Evolutionary conservation across 176 grass and related monocot species (phyloP), one percentile per base, ranked within the genome.

Genomic region (Dactylis glomerata): DNA sequence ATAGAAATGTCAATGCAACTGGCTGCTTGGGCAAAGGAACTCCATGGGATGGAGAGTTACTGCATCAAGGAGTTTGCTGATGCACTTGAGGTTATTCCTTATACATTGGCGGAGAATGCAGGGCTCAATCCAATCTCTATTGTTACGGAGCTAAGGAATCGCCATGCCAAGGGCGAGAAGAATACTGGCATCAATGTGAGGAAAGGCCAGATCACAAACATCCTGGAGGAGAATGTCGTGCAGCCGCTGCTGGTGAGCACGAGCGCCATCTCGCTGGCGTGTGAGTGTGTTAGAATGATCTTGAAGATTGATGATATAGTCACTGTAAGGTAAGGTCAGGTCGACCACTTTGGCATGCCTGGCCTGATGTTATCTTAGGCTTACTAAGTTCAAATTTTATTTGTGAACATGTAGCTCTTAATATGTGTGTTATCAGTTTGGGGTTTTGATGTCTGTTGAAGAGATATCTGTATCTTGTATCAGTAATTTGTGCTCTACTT

Each of bases 61-160:
- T 97, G 94, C 84, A 90, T 97, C 55, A 97, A 92, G 84, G 94
- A 92, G 82, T 94, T 94, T 34, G 92, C 92, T 23, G 94, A 97
- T 10, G 87, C 92, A 2, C 89, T 94, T 40, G 89, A 97, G 79
- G 94, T 97, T 65, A 92, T 92, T 58, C 94, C 94, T 10, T 97
- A 97, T 83, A 97, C 92, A 9, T 61, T 97, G 79, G 87, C 92
- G 12, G 94, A 97, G 85, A 97, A 97, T 82, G 94, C 92, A 36
- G 94, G 94, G 50, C 85, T 97, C 34, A 88, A 97, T 28, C 91
- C 94, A 3, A 88, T 93, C 41, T 38, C 91, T 26, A 91, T 96
- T 34, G 94, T 96, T 34, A 96, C 91, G 8, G 91, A 96, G 77
- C 84, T 96, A 19, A 83, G 94, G 73, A 96, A 96, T 70, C 81